Base-by-base conservation (phyloP, 257 asterid species). In the Nicotiana noctiflora region DNA sequence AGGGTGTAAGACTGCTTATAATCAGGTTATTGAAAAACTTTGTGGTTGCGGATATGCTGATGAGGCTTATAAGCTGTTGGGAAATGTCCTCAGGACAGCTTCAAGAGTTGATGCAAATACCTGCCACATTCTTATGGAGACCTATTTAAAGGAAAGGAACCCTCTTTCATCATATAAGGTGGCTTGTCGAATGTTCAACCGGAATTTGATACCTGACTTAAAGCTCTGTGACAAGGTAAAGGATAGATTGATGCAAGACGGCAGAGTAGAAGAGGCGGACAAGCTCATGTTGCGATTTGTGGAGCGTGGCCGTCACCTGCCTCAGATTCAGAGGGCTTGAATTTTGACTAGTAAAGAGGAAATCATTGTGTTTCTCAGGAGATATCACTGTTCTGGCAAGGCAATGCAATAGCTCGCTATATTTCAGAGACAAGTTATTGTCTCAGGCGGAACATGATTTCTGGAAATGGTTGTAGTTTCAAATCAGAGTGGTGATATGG, bases 131-230 rank as follows among this genome's bases (percentile, higher is more conserved):
- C 95, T 95, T 81, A 88, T 95, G 83, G 92, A 85, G 79, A 86
- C 88, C 75, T 91, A 88, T 83, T 77, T 95, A 85, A 91, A 87
- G 87, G 88, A 86, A 52, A 96, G 88, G 79, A 83, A 89, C 77
- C 89, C 98, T 67, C 34, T 92, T 46, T 92, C 92, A 52, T 88
- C 99, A 23, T 95, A 91, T 86, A 90, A 86, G 84, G 97, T 95
- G 62, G 98, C 96, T 15, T 92, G 97, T 88, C 87, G 97, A 80
- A 95, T 95, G 99, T 92, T 95, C 85, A 86, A 89, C 84, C 88
- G 97, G 60, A 93, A 95, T 86, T 85, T 95, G 85, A 82, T 93
- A 74, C 99, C 98, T 34, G 95, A 95, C 63, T 81, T 93, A 63
- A 93, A 89, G 88, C 81, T 95, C 74, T 95, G 98, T 77, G 97